These are phyloP conservation scores for Fusarium sarcochroum DNA, from an alignment of 2,329 filamentous ascomycete genomes.

Conservation along the genomic window DNA sequence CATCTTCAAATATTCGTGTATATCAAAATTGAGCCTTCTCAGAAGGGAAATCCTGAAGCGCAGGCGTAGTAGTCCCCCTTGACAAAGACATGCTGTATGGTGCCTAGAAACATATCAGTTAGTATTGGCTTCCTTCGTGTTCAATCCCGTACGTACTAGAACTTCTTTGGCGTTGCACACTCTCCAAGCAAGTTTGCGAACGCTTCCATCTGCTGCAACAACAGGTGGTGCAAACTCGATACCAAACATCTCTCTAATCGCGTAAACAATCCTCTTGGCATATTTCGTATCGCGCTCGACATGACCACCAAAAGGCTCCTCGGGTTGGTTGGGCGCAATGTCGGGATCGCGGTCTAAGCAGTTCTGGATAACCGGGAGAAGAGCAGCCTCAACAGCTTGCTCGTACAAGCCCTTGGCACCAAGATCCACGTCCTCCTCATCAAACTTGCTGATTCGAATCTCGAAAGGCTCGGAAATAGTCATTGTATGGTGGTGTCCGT, in stretches of 20 bases:
- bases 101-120: slow-evolving; percentile 62
- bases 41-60: slow-evolving; percentile 57
- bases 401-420: slow-evolving; percentile 74
- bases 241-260: slow-evolving; percentile 96
- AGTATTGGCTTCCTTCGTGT: neutral
- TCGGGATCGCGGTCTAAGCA: slow-evolving; percentile 94
- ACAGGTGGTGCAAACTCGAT: slow-evolving; percentile 95
- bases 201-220: slow-evolving; percentile 90
- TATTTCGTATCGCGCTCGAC: slow-evolving; percentile 92
- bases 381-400: slow-evolving; percentile 78
- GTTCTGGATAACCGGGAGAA: slow-evolving; percentile 88
- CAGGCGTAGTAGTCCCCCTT: slow-evolving; percentile 73
- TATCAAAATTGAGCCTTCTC: slow-evolving; percentile 38
- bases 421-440: slow-evolving; percentile 77
- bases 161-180: slow-evolving; percentile 97
- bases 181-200: slow-evolving; percentile 92
- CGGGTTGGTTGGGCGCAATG: slow-evolving; percentile 83
- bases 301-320: slow-evolving; percentile 86
- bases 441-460: slow-evolving; percentile 85
- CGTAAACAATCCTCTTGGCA: slow-evolving; percentile 90
- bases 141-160: slow-evolving; percentile 72
- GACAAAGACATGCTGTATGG: slow-evolving; percentile 80
- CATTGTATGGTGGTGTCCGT: slow-evolving; percentile 93
- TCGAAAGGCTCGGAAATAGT: slow-evolving; percentile 94
- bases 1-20: neutral